Percentiles rank a stretch among this genome's conserved stretches.
These are phyloP conservation scores for Solanum gracilifrons DNA, from an alignment of 257 asterid species.

Conservation along the genomic window DNA sequence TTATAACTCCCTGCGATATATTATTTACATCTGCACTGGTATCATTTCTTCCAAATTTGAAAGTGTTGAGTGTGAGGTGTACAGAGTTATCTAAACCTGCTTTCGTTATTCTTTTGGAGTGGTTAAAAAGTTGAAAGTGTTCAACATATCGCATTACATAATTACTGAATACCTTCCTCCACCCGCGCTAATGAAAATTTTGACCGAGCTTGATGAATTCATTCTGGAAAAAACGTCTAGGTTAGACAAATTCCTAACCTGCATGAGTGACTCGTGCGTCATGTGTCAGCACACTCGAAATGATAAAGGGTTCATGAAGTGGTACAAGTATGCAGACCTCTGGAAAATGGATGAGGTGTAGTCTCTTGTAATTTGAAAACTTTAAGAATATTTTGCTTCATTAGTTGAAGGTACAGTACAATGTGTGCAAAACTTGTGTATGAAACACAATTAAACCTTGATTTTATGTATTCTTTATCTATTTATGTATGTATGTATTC, in stretches of 20 bases:
- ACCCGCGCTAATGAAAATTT: conserved; percentile 17
- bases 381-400: neutral
- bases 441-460: neutral
- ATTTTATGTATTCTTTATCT: too few relatives aligned
- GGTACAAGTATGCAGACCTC: conserved; percentile 72
- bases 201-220: conserved; percentile 28
- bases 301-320: conserved; percentile 69
- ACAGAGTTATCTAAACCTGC: conserved; percentile 38
- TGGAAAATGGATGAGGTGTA: conserved; percentile 69
- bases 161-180: conserved; percentile 29
- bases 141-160: conserved; percentile 68
- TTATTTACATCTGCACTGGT: conserved; percentile 32
- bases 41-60: conserved; percentile 37
- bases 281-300: conserved; percentile 52
- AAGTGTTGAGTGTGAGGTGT: conserved; percentile 71
- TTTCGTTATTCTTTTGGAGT: conserved; percentile 39
- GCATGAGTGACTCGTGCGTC: conserved; percentile 44
- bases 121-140: conserved; percentile 47
- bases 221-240: conserved; percentile 32
- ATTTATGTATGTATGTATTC: neutral
- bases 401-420: neutral
- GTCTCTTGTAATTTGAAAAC: conserved; percentile 49
- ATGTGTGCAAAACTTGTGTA: neutral
- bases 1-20: conserved; percentile 54
- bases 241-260: conserved; percentile 37